Evolutionary conservation across 2,329 filamentous ascomycete species (phyloP).

Genomic region (Phaeoacremonium minimum): DNA sequence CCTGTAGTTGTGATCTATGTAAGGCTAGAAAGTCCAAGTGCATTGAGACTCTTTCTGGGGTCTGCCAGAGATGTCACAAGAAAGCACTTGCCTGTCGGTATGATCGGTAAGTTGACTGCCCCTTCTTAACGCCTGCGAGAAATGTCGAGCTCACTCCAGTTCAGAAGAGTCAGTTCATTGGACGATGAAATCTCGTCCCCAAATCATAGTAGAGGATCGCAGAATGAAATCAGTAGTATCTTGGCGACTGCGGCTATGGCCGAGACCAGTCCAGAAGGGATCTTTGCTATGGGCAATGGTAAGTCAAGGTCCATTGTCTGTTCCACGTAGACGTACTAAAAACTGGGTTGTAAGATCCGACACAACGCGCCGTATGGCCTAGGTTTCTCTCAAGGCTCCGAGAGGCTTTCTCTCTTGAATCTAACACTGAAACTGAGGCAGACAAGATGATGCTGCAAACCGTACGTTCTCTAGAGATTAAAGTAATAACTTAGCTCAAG

Average conservation of each 20-base stretch:
- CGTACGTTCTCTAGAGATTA: no score
- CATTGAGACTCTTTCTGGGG: slow-evolving; percentile 17
- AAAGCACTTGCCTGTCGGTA: slow-evolving; percentile 14
- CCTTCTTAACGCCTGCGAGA: no score
- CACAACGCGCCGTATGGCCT: slow-evolving; percentile 16
- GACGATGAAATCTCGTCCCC: slow-evolving; percentile 2
- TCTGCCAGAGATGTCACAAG: slow-evolving; percentile 21
- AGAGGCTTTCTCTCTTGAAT: slow-evolving; percentile 21
- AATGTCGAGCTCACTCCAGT: no score
- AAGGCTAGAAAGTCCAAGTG: slow-evolving; percentile 29
- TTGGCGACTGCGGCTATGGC: no score
- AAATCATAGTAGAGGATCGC: not conserved
- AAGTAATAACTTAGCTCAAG: no score
- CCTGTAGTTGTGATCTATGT: slow-evolving; percentile 27
- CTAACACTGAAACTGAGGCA: slow-evolving; percentile 11
- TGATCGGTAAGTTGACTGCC: slow-evolving; percentile 4
- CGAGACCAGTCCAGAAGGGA: no score
- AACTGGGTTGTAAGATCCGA: not conserved
- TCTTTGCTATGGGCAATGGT: no score
- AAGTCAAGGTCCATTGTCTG: no score
- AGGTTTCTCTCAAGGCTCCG: slow-evolving; percentile 17
- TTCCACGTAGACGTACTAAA: not conserved
- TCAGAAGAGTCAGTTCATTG: not conserved
- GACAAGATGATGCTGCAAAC: slow-evolving; percentile 12
- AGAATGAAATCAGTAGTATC: slow-evolving; percentile 11